phyloP scores from a whole-genome alignment of 192 early-diverging fungal species.

The Glomus cerebriforme region DNA sequence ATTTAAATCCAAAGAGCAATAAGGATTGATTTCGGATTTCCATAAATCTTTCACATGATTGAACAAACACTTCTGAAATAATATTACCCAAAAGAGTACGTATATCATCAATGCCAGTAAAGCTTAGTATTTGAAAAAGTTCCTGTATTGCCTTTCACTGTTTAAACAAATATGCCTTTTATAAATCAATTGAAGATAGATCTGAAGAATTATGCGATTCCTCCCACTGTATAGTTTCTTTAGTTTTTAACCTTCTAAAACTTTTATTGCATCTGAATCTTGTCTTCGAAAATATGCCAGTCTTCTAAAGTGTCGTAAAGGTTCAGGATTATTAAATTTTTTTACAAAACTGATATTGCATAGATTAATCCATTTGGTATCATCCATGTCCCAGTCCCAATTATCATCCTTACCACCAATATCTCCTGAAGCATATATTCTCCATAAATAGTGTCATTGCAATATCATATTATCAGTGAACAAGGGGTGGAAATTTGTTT shows the following conservation, averaged over 20 bases:
- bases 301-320: conserved; percentile 28
- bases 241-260: conserved; percentile 18
- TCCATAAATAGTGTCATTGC: conserved; percentile 27
- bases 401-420: conserved; percentile 25
- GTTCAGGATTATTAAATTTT: conserved; percentile 29
- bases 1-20: no score
- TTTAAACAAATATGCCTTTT: conserved; percentile 25
- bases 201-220: conserved; percentile 25
- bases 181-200: conserved; percentile 13
- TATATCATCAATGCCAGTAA: no score
- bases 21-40: no score
- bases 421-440: conserved; percentile 26
- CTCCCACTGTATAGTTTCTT: conserved; percentile 25
- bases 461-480: conserved; percentile 26
- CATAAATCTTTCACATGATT: no score
- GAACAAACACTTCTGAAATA: no score
- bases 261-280: conserved; percentile 21
- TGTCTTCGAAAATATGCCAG: conserved; percentile 31
- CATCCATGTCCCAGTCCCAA: conserved; percentile 22
- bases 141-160: conserved; percentile 11
- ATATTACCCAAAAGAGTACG: no score
- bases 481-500: conserved; percentile 11
- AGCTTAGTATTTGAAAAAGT: conserved; percentile 16
- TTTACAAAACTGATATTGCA: conserved; percentile 19
- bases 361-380: conserved; percentile 29